Evolutionary conservation across 768 basidiomycete species (phyloP), one percentile per base, ranked within the genome.

Genomic region (Boletus fagicola): DNA sequence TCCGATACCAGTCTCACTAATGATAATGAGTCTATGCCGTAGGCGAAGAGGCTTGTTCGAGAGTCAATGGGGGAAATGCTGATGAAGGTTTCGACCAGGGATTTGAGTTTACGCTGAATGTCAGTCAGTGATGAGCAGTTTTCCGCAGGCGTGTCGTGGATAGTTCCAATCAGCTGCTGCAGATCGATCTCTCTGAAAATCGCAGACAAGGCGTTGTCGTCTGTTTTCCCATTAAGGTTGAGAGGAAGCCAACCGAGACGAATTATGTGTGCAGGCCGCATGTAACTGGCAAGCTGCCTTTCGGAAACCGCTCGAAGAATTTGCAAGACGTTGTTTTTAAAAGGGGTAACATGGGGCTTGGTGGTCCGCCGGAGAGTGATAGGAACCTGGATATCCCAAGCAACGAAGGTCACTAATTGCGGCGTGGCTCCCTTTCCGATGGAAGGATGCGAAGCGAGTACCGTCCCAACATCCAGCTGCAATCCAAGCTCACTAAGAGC

Each of bases 231-330:
- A 48, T 75, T 75, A 31, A 58, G 68, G 63, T 70, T 81, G 54
- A 82, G 61, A 6, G 80, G 79, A 54, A 82, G 73, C 71, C 75
- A 81, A 55, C 65, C 70, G n/a, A 82, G 67, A 8, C 80, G 77
- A 31, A 82, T 70, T 51, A 82, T 72, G 63, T 80, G 78, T 54
- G 76, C 74, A 10, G 81, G 81, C 7, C 80, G 75, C 80, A 81
- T 81, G 59, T 82, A 82, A 48, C 72, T 75, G 6, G 81, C 74
- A 0, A 82, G 68, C 60, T 79, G 75, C 7, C 58, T 61, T 38
- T 78, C 75, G 57, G 77, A 79, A 13, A 72, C 72, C 9, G 50
- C 63, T 47, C 57, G 63, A 18, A 75, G 56, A 18, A 39, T 40
- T n/a, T 54, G 57, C 47, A 74, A 65, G 56, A 80, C 70, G 18